phyloP scores from a whole-genome alignment of 805 yeast species.

The Myxozyma monticola region DNA sequence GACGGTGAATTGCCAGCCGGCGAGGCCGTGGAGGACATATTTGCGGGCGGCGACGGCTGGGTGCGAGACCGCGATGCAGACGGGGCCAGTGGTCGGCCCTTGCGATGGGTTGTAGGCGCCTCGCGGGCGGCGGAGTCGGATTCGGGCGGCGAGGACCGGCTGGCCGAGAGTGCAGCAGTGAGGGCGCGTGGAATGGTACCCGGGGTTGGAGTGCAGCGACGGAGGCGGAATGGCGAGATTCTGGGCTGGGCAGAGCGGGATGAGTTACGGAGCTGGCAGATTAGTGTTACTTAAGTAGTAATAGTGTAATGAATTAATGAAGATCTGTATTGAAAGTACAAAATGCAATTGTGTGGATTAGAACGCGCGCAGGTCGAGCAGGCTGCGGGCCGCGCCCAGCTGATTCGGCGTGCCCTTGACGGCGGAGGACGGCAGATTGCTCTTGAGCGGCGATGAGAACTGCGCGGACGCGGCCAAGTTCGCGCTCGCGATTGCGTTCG shows the following conservation, averaged over 20 bases:
- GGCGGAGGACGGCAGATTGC: conserved; percentile 26
- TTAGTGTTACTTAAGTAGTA: background rate
- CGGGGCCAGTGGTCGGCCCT: background rate
- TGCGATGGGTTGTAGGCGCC: background rate
- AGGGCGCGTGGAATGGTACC: conserved; percentile 22
- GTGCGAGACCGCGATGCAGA: conserved; percentile 25
- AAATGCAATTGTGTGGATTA: too few species aligned
- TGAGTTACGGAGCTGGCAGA: conserved; percentile 29
- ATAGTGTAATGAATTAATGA: too few species aligned
- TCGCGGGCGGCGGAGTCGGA: too few species aligned
- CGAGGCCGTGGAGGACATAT: conserved; percentile 72
- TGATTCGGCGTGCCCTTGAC: conserved; percentile 34
- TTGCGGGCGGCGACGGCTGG: conserved; percentile 67
- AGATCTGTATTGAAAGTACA: too few species aligned
- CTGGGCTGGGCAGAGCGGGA: conserved; percentile 24
- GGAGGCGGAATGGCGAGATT: conserved; percentile 20
- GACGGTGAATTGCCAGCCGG: conserved; percentile 48
- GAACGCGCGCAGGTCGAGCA: conserved; percentile 30
- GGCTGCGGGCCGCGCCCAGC: conserved; percentile 33
- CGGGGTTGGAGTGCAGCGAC: conserved; percentile 14
- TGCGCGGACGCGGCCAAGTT: too few species aligned
- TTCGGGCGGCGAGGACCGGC: too few species aligned
- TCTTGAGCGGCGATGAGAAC: conserved; percentile 30
- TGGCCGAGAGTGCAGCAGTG: background rate
- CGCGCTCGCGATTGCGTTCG: background rate